Evolutionary conservation across 306 rosid species (phyloP), one percentile per base, ranked within the genome.

Genomic region (Castanea mollissima): DNA sequence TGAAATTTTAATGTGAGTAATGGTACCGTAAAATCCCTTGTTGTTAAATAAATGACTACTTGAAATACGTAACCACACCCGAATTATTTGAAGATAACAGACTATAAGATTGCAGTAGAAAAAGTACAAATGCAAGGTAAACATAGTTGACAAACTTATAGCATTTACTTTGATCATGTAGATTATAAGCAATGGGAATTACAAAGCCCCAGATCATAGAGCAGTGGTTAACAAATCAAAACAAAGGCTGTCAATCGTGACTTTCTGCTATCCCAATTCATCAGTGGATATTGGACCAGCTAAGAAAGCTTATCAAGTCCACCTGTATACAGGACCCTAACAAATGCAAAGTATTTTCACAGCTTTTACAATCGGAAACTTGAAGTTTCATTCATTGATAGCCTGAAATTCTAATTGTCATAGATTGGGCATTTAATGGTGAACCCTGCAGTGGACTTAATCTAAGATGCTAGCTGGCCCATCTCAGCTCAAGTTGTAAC

Each of bases 151-250:
- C 67, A 60, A 60, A 60, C 5, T 49, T 49, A 0, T 19, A 25
- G 19, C 27, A 38, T 34, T 71, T 78, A 19, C 25, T 71, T 41
- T 31, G 73, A 34, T 56, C 38, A 60, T 56, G 76, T 75, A 87
- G 85, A 83, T 87, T 34, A 78, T 83, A 76, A 87, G 85, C 79
- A 87, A 87, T 68, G 91, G 91, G 35, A 83, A 71, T 41, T 87
- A 87, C 87, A 85, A 85, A 75, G 87, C 91, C 0, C 88, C 91
- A 19, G 83, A 79, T 68, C 88, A 87, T 58, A 82, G 88, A 75
- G 91, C 88, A 35, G 69, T 85, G 25, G 87, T 80, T 9, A 87
- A 87, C 54, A 82, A 80, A 19, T 5, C 23, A 69, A 78, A 83
- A 76, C 83, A 85, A 58, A 85, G 88, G 71, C 60, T 80, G 25